Conservation (phyloP, 306 rosid genomes). For the Cucurbita pepo region DNA sequence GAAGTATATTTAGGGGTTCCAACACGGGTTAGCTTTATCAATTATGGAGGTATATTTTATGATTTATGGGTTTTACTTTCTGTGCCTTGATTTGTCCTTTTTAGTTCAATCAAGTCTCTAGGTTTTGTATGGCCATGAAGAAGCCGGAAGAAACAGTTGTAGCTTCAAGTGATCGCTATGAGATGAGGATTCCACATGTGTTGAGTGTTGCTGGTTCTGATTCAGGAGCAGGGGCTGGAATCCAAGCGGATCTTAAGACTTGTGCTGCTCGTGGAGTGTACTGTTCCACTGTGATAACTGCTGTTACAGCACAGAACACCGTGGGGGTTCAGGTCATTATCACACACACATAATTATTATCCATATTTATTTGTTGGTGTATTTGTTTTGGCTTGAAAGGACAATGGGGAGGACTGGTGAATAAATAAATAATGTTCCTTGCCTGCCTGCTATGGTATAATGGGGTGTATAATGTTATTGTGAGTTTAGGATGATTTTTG, state of each 20-base stretch:
- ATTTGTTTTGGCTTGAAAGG: neutral
- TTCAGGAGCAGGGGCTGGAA: constrained; percentile 90
- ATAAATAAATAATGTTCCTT: neutral
- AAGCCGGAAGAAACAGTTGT: constrained; percentile 17
- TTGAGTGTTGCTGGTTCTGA: constrained; percentile 81
- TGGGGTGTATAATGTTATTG: neutral
- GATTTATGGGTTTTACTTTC: neutral
- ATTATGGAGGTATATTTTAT: neutral
- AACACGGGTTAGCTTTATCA: neutral
- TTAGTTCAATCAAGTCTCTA: neutral
- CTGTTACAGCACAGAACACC: constrained; percentile 89
- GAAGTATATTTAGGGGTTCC: neutral
- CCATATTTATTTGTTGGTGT: neutral
- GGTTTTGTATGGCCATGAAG: constrained; percentile 17
- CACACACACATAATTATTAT: neutral
- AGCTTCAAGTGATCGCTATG: constrained; percentile 2
- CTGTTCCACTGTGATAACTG: constrained; percentile 88
- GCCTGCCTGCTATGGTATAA: neutral
- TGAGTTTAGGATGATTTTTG: neutral
- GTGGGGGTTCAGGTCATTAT: constrained; percentile 69
- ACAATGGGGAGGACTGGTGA: neutral
- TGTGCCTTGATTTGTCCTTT: neutral
- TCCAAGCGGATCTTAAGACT: constrained; percentile 83
- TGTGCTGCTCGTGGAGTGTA: constrained; percentile 73
- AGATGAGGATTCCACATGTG: constrained; percentile 47